phyloP scores from a whole-genome alignment of 495 filamentous ascomycete genomes.

The Opeltia flavorubescens region DNA sequence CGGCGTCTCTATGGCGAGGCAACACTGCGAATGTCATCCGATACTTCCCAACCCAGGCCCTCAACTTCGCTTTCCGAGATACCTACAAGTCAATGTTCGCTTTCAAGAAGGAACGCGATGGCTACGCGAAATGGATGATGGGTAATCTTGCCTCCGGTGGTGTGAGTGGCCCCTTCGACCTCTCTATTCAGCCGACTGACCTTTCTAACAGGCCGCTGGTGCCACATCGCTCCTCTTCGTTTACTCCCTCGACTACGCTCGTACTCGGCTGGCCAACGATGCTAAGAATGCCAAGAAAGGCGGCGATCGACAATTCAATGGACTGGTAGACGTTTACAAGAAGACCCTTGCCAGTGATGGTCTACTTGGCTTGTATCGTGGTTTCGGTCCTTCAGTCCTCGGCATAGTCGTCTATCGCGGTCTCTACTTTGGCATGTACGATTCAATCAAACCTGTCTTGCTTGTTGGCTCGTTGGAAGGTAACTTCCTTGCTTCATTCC shows the following conservation, averaged over 20 bases:
- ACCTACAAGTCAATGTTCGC: conserved; percentile 99
- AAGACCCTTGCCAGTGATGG: conserved; percentile 98
- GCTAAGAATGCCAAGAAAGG: conserved; percentile 91
- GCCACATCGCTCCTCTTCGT: conserved; percentile 99
- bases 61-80: conserved; percentile 99
- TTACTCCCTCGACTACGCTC: conserved; percentile 99
- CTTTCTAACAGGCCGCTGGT: conserved; percentile 65
- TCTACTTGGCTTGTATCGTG: conserved; percentile 99
- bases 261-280: conserved; percentile 99
- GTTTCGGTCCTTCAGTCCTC: conserved; percentile 96
- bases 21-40: conserved; percentile 99
- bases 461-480: conserved; percentile 83
- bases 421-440: conserved; percentile 99
- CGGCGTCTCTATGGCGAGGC: conserved; percentile 88
- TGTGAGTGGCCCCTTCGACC: conserved; percentile 45
- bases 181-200: conserved; percentile 16
- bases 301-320: conserved; percentile 99
- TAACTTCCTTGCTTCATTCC: conserved; percentile 98
- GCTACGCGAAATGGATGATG: conserved; percentile 97
- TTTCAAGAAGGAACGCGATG: conserved; percentile 99
- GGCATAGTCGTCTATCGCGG: conserved; percentile 99
- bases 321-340: conserved; percentile 97
- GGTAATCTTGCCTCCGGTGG: conserved; percentile 99
- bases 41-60: conserved; percentile 99
- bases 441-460: conserved; percentile 98